Conservation (phyloP, 148 eudicot genomes). For the Camellia granthamiana region DNA sequence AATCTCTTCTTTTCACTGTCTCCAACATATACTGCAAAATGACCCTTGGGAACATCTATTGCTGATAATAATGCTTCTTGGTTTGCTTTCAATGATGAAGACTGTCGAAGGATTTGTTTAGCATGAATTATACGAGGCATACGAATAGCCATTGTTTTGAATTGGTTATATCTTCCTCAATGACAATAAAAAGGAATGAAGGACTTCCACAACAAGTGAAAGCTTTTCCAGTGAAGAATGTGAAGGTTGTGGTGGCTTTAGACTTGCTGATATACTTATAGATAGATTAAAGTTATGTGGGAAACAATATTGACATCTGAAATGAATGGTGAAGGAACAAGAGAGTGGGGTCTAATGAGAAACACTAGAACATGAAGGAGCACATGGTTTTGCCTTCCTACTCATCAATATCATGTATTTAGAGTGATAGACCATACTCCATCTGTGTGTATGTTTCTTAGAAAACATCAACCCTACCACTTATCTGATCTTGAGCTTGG, state of each 20-base stretch:
- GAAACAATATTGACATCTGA: neutral
- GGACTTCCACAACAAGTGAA: neutral
- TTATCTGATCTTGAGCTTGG: too few relatives aligned
- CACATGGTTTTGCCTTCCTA: too few relatives aligned
- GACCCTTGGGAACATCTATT: slow-evolving; percentile 31
- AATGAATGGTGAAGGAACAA: neutral
- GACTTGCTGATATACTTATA: neutral
- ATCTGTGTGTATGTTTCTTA: too few relatives aligned
- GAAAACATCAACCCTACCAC: too few relatives aligned
- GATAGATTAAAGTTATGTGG: neutral
- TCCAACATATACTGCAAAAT: slow-evolving; percentile 53
- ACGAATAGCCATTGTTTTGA: neutral
- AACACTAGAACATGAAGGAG: neutral
- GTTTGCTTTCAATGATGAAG: neutral
- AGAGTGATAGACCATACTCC: too few relatives aligned
- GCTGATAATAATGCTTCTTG: slow-evolving; percentile 7
- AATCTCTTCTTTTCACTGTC: slow-evolving; percentile 30
- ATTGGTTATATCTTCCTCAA: too few relatives aligned
- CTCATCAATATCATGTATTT: too few relatives aligned
- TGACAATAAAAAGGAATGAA: neutral
- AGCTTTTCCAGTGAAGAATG: neutral
- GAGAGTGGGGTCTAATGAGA: neutral
- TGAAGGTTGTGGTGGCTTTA: neutral
- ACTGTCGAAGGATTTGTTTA: slow-evolving; percentile 10
- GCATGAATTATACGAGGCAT: slow-evolving; percentile 10